Conservation (phyloP, 2,329 filamentous ascomycete genomes). For the Pseudocercospora fijiensis region DNA sequence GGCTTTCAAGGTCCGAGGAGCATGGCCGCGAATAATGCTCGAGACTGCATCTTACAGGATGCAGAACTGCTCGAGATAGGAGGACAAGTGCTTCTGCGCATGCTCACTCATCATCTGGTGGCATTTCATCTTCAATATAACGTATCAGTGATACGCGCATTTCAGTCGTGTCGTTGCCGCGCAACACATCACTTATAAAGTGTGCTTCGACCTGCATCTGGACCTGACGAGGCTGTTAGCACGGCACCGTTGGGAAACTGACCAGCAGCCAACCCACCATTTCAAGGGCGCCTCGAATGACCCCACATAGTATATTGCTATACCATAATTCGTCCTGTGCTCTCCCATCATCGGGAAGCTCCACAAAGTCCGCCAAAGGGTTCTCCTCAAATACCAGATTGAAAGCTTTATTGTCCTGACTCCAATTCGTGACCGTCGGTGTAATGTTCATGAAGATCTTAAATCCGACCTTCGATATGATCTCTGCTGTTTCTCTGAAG, state of each 20-base stretch:
- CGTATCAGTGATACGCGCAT: slow-evolving; percentile 90
- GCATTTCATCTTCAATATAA: slow-evolving; percentile 97
- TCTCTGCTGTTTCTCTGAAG: slow-evolving; percentile 93
- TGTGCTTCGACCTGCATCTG: slow-evolving; percentile 99
- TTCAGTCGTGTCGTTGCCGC: slow-evolving; percentile 94
- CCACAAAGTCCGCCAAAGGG: slow-evolving; percentile 93
- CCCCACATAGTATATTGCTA: slow-evolving; percentile 93
- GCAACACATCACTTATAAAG: slow-evolving; percentile 89
- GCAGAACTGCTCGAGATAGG: background rate
- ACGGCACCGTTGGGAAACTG: background rate
- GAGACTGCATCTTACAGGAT: background rate
- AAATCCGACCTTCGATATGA: slow-evolving; percentile 97
- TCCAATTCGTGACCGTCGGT: slow-evolving; percentile 92
- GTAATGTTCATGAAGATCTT: slow-evolving; percentile 99
- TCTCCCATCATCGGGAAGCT: slow-evolving; percentile 90
- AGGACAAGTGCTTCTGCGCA: background rate
- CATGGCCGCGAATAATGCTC: background rate
- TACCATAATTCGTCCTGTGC: slow-evolving; percentile 98
- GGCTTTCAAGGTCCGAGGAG: background rate
- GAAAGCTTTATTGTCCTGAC: slow-evolving; percentile 92
- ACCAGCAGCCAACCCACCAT: slow-evolving; percentile 64
- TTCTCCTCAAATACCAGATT: slow-evolving; percentile 96
- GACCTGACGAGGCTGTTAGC: slow-evolving; percentile 50
- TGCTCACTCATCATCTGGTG: slow-evolving; percentile 76
- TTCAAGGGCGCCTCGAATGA: slow-evolving; percentile 84